Evolutionary conservation across 805 yeast genomes (phyloP).

Genomic region (Kluyveromyces nonfermentans): DNA sequence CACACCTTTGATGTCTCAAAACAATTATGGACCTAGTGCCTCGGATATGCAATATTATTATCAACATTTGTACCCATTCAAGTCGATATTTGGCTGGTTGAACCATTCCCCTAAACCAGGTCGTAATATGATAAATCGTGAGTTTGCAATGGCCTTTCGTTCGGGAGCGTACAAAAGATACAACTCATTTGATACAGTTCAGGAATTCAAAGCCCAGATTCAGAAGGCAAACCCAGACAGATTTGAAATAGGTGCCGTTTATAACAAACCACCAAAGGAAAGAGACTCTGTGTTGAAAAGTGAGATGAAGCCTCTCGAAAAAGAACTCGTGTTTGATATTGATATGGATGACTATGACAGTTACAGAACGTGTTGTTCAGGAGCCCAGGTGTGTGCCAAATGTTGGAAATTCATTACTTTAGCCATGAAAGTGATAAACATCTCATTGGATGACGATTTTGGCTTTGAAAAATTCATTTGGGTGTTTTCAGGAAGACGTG

Average conservation of each 20-base stretch:
- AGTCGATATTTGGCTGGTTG: constrained; percentile 77
- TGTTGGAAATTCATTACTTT: constrained; percentile 92
- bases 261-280: constrained; percentile 78
- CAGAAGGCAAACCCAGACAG: constrained; percentile 71
- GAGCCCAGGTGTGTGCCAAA: constrained; percentile 72
- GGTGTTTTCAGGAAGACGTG: constrained; percentile 98
- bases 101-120: constrained; percentile 73
- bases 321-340: constrained; percentile 91
- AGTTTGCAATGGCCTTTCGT: constrained; percentile 83
- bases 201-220: constrained; percentile 73
- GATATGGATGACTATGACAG: constrained; percentile 97
- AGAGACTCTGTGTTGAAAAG: constrained; percentile 66
- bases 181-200: constrained; percentile 56
- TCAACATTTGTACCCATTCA: constrained; percentile 64
- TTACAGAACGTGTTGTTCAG: constrained; percentile 85
- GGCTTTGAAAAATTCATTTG: constrained; percentile 81
- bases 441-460: constrained; percentile 73
- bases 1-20: neutral
- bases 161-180: constrained; percentile 88
- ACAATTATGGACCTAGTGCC: constrained; percentile 21
- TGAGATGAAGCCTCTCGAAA: constrained; percentile 69
- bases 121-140: constrained; percentile 76
- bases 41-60: constrained; percentile 70
- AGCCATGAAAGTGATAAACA: constrained; percentile 67
- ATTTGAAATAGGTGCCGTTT: constrained; percentile 92